Conservation (phyloP, 2,329 filamentous ascomycete genomes). For the Alternaria ventricosa region DNA sequence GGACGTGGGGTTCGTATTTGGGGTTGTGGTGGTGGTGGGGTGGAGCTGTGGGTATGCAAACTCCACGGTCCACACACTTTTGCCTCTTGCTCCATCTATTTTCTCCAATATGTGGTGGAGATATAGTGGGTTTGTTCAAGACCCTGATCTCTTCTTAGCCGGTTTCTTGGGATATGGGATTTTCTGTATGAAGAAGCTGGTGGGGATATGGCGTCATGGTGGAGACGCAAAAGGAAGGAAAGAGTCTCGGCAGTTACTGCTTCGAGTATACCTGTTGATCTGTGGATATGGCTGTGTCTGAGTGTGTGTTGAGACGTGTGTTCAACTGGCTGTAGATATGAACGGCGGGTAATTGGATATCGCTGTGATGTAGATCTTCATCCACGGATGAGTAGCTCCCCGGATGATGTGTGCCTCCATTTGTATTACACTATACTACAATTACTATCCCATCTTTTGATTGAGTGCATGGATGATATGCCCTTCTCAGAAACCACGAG, state of each 20-base stretch:
- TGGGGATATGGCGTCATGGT: neutral
- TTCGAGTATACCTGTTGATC: neutral
- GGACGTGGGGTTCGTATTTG: neutral
- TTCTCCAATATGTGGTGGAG: neutral
- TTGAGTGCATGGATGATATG: neutral
- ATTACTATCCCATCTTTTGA: neutral
- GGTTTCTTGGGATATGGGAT: neutral
- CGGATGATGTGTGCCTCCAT: too few relatives aligned
- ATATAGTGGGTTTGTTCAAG: neutral
- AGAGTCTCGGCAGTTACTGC: neutral
- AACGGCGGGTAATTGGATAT: neutral
- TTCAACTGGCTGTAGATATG: neutral
- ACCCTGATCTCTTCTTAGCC: neutral
- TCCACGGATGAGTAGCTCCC: neutral
- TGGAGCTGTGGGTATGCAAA: neutral
- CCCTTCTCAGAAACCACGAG: neutral
- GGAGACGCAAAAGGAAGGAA: neutral
- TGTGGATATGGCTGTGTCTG: neutral
- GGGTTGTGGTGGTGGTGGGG: neutral
- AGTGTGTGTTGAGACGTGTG: neutral
- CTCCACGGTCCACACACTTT: neutral
- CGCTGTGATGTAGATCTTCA: neutral
- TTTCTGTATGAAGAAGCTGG: neutral
- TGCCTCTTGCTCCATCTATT: neutral
- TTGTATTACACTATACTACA: neutral